A percentile compares a stretch with the other conserved stretches of the same genome.
Evolutionary conservation across 164 flowering plant species (phyloP).

Genomic region (Nelumbo lutea): DNA sequence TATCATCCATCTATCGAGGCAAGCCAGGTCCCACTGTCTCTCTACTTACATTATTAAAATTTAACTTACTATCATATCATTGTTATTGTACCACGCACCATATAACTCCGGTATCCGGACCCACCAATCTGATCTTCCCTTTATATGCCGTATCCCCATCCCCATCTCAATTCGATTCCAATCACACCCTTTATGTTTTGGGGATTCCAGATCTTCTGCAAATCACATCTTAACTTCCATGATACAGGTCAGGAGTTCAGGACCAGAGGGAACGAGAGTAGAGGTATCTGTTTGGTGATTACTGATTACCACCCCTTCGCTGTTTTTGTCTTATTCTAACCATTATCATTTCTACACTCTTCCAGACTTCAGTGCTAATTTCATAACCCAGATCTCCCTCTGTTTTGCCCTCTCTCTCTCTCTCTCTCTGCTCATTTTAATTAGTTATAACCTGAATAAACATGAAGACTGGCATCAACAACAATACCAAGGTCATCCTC

Average conservation of each 20-base stretch:
- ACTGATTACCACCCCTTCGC: background rate
- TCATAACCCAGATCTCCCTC: background rate
- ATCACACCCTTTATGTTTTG: background rate
- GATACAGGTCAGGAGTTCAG: no score
- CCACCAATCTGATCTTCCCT: background rate
- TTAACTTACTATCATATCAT: no score
- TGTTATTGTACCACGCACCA: no score
- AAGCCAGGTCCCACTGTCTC: background rate
- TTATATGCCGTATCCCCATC: background rate
- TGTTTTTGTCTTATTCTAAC: background rate
- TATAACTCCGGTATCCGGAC: background rate
- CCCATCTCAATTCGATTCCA: background rate
- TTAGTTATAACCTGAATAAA: background rate
- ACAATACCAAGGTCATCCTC: slow-evolving; percentile 26
- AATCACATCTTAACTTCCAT: background rate
- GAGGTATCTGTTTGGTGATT: background rate
- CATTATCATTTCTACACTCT: background rate
- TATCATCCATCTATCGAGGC: no score
- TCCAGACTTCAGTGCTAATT: background rate
- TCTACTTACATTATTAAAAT: background rate
- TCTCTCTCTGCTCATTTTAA: background rate
- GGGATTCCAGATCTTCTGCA: background rate
- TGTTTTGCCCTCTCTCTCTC: background rate
- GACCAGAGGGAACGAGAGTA: background rate
- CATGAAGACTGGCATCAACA: slow-evolving; percentile 1